A percentile compares a stretch with the other conserved stretches of the same genome.
Evolutionary conservation across 2,329 filamentous ascomycete genomes (phyloP).

Genomic region (Orbilia oligospora): DNA sequence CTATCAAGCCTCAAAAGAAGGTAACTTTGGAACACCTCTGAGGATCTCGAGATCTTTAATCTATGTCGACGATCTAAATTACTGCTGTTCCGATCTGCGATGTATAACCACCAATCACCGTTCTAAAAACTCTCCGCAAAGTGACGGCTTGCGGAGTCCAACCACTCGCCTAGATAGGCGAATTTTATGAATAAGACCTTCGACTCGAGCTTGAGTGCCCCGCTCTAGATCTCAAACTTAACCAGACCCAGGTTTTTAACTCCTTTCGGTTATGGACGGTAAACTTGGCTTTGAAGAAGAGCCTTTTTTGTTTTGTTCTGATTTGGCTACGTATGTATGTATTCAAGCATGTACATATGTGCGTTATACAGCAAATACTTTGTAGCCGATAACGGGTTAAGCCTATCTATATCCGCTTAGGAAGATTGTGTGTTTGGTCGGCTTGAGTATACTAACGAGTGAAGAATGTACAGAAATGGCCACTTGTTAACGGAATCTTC

Average conservation of each 20-base stretch:
- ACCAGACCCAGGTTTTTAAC: constrained; percentile 16
- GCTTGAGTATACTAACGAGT: constrained; percentile 42
- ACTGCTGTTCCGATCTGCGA: constrained; percentile 45
- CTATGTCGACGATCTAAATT: constrained; percentile 2
- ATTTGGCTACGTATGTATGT: not conserved
- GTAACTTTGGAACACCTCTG: too few species aligned
- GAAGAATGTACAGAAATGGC: not conserved
- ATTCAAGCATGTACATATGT: not conserved
- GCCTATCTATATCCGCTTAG: constrained; percentile 9
- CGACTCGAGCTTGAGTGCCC: constrained; percentile 4
- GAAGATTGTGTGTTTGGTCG: constrained; percentile 14
- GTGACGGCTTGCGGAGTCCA: constrained; percentile 19
- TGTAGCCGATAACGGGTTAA: constrained; percentile 17
- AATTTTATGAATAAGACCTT: constrained; percentile 33
- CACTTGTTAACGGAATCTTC: constrained; percentile 4
- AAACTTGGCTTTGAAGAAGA: not conserved
- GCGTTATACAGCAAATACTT: constrained; percentile 8
- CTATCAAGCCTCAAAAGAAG: not conserved
- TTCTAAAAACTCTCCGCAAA: constrained; percentile 22
- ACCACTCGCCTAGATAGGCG: constrained; percentile 52
- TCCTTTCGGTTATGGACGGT: constrained; percentile 20
- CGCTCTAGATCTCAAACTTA: constrained; percentile 18
- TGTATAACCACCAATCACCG: constrained; percentile 28
- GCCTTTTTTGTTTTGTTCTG: not conserved
- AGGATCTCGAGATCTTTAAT: not conserved